phyloP scores from a whole-genome alignment of 1,139 yeast genomes.

The Pichia sp. region DNA sequence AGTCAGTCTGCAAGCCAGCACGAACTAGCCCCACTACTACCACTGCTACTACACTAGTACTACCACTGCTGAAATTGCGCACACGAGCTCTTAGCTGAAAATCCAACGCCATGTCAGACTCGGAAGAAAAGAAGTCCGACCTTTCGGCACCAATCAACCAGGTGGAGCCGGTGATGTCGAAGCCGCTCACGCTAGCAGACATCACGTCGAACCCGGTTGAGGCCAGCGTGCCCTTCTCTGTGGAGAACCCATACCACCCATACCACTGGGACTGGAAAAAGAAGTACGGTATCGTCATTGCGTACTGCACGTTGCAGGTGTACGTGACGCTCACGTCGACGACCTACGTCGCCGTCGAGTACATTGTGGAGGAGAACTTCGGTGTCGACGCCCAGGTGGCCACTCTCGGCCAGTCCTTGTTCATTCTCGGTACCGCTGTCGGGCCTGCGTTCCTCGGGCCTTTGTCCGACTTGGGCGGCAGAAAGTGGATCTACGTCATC shows the following conservation, averaged over 20 bases:
- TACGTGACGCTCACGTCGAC: slow-evolving; percentile 33
- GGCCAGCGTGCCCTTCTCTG: slow-evolving; percentile 26
- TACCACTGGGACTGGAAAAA: slow-evolving; percentile 27
- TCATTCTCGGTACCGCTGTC: slow-evolving; percentile 40
- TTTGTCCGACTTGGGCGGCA: slow-evolving; percentile 61
- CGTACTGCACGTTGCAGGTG: slow-evolving; percentile 30
- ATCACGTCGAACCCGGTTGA: slow-evolving; percentile 28
- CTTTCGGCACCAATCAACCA: background rate
- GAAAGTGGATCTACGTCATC: slow-evolving; percentile 63
- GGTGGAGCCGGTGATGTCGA: slow-evolving; percentile 17
- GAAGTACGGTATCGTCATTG: slow-evolving; percentile 25
- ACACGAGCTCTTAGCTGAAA: background rate
- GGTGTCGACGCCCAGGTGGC: slow-evolving; percentile 30
- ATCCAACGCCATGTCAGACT: slow-evolving; percentile 14
- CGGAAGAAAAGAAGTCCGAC: slow-evolving; percentile 14
- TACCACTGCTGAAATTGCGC: background rate
- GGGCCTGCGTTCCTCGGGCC: slow-evolving; percentile 72
- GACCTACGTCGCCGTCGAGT: slow-evolving; percentile 31
- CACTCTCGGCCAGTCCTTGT: slow-evolving; percentile 33
- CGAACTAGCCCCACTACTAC: background rate
- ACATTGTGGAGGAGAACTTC: slow-evolving; percentile 25
- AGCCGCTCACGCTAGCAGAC: slow-evolving; percentile 24
- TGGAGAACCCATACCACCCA: slow-evolving; percentile 32
- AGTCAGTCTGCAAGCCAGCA: too few relatives aligned
- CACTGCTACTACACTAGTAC: background rate